phyloP scores from a whole-genome alignment of 805 yeast species.

The Metahyphopichia silvanorum region DNA sequence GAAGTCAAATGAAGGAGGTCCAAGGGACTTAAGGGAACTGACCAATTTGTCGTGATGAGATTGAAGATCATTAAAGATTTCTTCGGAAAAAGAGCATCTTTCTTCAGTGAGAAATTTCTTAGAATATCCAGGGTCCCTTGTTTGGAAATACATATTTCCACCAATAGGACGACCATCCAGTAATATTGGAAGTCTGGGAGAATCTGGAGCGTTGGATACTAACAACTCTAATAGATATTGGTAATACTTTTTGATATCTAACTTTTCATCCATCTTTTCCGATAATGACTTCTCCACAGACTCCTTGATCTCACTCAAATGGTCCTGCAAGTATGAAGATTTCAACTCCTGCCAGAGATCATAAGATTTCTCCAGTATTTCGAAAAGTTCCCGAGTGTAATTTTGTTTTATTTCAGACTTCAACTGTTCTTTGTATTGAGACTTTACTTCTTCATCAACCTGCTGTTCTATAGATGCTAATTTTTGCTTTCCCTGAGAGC shows the following conservation, averaged over 20 bases:
- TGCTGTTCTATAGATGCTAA: slow-evolving; percentile 2
- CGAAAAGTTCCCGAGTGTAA: slow-evolving; percentile 9
- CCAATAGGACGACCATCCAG: slow-evolving; percentile 9
- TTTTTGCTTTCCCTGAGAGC: slow-evolving; percentile 1
- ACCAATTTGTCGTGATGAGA: slow-evolving; percentile 25
- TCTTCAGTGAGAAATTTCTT: not conserved
- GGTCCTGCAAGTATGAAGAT: slow-evolving; percentile 8
- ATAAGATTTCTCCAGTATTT: slow-evolving; percentile 8
- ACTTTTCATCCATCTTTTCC: too few species aligned
- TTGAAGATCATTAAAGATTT: slow-evolving; percentile 18
- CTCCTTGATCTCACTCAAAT: slow-evolving; percentile 8
- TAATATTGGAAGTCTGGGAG: slow-evolving; percentile 7
- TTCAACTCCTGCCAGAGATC: slow-evolving; percentile 10
- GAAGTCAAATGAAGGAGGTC: slow-evolving; percentile 21
- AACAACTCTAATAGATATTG: too few species aligned
- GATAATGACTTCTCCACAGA: too few species aligned
- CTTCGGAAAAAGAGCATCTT: slow-evolving; percentile 10
- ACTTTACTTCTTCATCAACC: slow-evolving; percentile 6
- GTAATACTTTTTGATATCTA: too few species aligned
- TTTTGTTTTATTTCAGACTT: slow-evolving; percentile 6
- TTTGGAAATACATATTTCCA: slow-evolving; percentile 3
- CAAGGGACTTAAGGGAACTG: slow-evolving; percentile 17
- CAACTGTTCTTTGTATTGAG: slow-evolving; percentile 6
- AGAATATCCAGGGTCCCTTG: not conserved
- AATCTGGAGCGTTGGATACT: slow-evolving; percentile 10